Conservation (phyloP, 192 early-diverging fungal genomes). For the Phycomyces blakesleeanus region DNA sequence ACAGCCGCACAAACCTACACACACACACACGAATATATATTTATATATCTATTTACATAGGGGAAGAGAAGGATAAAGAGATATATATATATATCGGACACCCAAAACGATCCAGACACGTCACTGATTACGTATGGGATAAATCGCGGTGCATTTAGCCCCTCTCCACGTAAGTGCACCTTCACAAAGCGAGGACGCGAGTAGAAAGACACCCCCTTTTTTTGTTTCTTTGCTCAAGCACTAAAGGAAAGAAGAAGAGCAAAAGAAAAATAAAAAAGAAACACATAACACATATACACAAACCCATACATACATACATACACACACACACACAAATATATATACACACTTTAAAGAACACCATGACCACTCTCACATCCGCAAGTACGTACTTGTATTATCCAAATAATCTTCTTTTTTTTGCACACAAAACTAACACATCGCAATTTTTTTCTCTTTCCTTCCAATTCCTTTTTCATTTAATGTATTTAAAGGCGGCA, state of each 20-base stretch:
- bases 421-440: background rate
- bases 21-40: too few relatives aligned
- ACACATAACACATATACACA: too few relatives aligned
- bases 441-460: background rate
- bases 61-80: background rate
- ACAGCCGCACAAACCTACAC: too few relatives aligned
- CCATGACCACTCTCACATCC: constrained; percentile 25
- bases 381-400: constrained; percentile 22
- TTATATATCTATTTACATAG: too few relatives aligned
- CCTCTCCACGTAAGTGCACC: background rate
- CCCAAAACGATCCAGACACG: background rate
- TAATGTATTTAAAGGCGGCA: constrained; percentile 73
- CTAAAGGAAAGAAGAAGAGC: too few relatives aligned
- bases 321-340: background rate
- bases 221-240: too few relatives aligned
- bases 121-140: constrained; percentile 2
- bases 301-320: background rate
- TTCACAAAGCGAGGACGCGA: too few relatives aligned
- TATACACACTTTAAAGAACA: background rate
- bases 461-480: background rate
- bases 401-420: background rate
- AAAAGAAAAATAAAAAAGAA: too few relatives aligned
- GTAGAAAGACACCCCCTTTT: too few relatives aligned
- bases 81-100: too few relatives aligned
- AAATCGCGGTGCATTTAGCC: background rate